phyloP scores from a whole-genome alignment of 2,329 filamentous ascomycete species.

The Apiospora saccharicola region DNA sequence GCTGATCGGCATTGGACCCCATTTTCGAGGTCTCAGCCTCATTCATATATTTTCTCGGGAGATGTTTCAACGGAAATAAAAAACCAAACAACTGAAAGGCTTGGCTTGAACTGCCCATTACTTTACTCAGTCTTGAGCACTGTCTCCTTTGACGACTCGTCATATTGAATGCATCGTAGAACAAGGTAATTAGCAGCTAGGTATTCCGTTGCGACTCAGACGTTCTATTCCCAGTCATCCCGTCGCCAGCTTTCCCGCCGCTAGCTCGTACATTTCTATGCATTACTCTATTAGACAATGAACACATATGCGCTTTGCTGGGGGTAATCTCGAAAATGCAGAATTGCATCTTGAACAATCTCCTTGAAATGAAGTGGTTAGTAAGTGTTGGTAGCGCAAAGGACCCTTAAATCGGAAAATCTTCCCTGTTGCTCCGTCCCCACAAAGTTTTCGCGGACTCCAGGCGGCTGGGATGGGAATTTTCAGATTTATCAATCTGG shows the following conservation, averaged over 20 bases:
- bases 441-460: background rate
- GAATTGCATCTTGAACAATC: background rate
- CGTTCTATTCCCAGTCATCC: background rate
- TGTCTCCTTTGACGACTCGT: background rate
- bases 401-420: constrained; percentile 16
- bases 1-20: constrained; percentile 3
- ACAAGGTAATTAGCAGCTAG: too few relatives aligned
- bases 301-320: background rate
- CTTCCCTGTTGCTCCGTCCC: constrained; percentile 14
- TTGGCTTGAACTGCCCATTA: background rate
- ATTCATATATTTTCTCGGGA: background rate
- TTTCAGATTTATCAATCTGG: constrained; percentile 1
- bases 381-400: background rate
- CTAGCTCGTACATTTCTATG: background rate
- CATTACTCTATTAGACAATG: background rate
- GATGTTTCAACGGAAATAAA: constrained; percentile 18
- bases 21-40: constrained; percentile 14
- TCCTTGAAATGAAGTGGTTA: background rate
- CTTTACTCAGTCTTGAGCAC: background rate
- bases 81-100: constrained; percentile 11
- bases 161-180: too few relatives aligned
- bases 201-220: too few relatives aligned
- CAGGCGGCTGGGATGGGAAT: constrained; percentile 15
- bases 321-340: background rate
- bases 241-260: background rate